Conservation (phyloP, 192 early-diverging fungal genomes). For the Backusella morwellensis region DNA sequence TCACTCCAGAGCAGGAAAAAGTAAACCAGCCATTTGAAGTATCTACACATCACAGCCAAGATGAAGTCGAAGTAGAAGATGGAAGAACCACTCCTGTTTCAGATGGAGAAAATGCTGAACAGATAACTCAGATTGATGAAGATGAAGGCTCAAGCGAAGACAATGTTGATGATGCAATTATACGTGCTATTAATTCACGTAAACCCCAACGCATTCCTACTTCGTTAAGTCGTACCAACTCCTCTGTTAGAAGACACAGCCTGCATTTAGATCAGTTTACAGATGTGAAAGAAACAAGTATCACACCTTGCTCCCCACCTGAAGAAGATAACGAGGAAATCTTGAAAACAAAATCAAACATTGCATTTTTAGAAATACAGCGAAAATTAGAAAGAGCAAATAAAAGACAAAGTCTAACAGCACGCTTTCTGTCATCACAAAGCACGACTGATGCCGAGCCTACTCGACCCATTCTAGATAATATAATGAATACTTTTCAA, state of each 20-base stretch:
- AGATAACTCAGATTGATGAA: conserved; percentile 2
- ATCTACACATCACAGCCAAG: not conserved
- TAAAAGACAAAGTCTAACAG: conserved; percentile 26
- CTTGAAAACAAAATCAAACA: not conserved
- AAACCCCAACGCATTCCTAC: conserved; percentile 12
- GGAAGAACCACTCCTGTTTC: not conserved
- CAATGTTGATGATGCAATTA: conserved; percentile 22
- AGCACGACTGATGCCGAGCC: not conserved
- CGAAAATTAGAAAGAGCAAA: conserved; percentile 9
- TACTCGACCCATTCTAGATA: not conserved
- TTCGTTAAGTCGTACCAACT: conserved; percentile 16
- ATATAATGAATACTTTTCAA: not conserved
- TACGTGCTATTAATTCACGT: conserved; percentile 3
- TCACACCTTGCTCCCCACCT: not conserved
- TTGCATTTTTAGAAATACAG: conserved; percentile 7
- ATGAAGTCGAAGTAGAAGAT: conserved; percentile 6
- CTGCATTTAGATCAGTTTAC: not conserved
- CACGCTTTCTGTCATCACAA: conserved; percentile 13
- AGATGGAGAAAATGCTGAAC: not conserved
- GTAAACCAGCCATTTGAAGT: conserved; percentile 12
- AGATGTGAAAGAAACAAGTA: not conserved
- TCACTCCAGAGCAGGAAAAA: conserved; percentile 11
- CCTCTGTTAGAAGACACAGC: not conserved
- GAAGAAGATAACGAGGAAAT: not conserved
- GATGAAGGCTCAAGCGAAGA: conserved; percentile 24